These are phyloP conservation scores for Pythium oligandrum DNA, from an alignment of 352 stramenopile species.

Conservation along the genomic window DNA sequence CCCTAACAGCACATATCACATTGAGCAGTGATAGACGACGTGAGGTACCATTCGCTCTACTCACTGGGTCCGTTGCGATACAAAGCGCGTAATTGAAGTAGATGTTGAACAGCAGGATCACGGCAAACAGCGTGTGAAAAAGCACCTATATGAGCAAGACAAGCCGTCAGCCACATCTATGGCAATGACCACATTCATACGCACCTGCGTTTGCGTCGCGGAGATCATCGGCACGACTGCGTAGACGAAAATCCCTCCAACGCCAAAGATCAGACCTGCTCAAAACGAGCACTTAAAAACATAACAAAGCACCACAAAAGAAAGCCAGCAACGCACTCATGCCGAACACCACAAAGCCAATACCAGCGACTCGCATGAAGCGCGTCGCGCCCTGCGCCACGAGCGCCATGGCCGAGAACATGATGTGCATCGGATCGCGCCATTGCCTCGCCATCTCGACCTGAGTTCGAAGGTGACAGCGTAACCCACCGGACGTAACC, in stretches of 20 bases:
- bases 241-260: slow-evolving; percentile 22
- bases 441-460: slow-evolving; percentile 11
- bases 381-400: slow-evolving; percentile 13
- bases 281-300: slow-evolving; percentile 1
- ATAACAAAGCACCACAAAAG: no score
- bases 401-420: slow-evolving; percentile 15
- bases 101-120: slow-evolving; percentile 21
- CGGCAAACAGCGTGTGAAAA: slow-evolving; percentile 7
- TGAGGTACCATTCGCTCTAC: not conserved
- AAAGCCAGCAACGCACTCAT: slow-evolving; percentile 9
- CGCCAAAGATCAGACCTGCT: slow-evolving; percentile 20
- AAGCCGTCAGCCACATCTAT: not conserved
- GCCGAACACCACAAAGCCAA: slow-evolving; percentile 17
- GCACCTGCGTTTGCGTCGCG: slow-evolving; percentile 3
- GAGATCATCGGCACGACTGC: slow-evolving; percentile 18
- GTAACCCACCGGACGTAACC: no score
- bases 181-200: not conserved
- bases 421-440: slow-evolving; percentile 21
- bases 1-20: no score
- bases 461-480: not conserved
- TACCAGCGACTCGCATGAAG: slow-evolving; percentile 19
- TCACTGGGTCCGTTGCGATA: slow-evolving; percentile 27
- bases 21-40: not conserved
- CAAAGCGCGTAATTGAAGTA: slow-evolving; percentile 41
- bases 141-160: not conserved